These are phyloP conservation scores for Scleroderma bovista DNA, from an alignment of 768 basidiomycete species.

Conservation along the genomic window DNA sequence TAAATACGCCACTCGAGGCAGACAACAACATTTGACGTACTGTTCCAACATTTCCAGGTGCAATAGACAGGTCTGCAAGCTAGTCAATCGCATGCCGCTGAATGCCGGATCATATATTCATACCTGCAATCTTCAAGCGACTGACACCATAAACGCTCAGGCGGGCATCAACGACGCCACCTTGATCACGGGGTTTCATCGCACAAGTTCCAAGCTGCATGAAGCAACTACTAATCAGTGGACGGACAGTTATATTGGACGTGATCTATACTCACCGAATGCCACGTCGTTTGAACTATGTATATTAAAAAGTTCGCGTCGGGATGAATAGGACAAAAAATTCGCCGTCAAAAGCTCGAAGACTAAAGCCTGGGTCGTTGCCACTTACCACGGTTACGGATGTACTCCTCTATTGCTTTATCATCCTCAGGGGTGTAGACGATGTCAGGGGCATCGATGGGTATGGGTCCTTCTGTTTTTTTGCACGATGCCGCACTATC, in stretches of 20 bases:
- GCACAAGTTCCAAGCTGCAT: constrained; percentile 58
- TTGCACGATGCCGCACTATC: constrained; percentile 24
- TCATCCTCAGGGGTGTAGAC: constrained; percentile 32
- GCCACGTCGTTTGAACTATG: constrained; percentile 9
- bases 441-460: constrained; percentile 26
- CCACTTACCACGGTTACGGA: constrained; percentile 12
- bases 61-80: constrained; percentile 28
- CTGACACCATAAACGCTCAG: constrained; percentile 60
- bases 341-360: too few species aligned
- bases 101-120: not conserved
- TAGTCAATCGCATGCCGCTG: not conserved
- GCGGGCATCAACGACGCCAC: constrained; percentile 57
- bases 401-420: constrained; percentile 24
- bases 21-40: constrained; percentile 10
- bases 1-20: not conserved
- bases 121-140: constrained; percentile 58
- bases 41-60: constrained; percentile 30
- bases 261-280: constrained; percentile 10
- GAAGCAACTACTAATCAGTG: not conserved
- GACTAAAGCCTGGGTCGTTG: too few species aligned
- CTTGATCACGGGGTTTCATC: constrained; percentile 55
- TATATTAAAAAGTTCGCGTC: not conserved
- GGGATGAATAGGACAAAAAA: not conserved
- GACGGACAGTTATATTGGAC: not conserved
- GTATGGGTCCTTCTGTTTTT: constrained; percentile 14